A percentile compares a stretch with the other conserved stretches of the same genome.
phyloP scores from a whole-genome alignment of 2,329 filamentous ascomycete species.

The Colletotrichum lini region DNA sequence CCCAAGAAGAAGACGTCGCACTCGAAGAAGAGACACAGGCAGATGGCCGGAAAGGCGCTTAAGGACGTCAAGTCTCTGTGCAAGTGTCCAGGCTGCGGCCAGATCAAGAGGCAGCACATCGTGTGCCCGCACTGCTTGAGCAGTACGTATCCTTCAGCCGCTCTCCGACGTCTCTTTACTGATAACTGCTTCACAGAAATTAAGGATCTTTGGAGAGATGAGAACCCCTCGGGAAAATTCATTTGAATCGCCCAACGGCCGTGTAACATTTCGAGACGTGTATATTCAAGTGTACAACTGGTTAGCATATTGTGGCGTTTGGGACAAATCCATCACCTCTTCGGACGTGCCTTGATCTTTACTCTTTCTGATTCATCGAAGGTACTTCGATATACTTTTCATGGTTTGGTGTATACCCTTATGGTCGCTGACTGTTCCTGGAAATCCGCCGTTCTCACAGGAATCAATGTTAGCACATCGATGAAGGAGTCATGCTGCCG shows the following conservation, averaged over 20 bases:
- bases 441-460: neutral
- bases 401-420: neutral
- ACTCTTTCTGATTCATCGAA: too few species aligned
- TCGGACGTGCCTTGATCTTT: constrained; percentile 2
- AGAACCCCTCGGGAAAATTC: constrained; percentile 53
- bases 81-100: constrained; percentile 90
- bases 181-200: constrained; percentile 56
- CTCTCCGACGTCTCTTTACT: constrained; percentile 31
- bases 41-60: constrained; percentile 95
- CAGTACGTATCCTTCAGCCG: constrained; percentile 68
- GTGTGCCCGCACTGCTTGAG: constrained; percentile 89
- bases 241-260: constrained; percentile 44
- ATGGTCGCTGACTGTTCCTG: too few species aligned
- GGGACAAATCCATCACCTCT: constrained; percentile 37
- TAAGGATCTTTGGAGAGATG: constrained; percentile 60
- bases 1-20: constrained; percentile 99
- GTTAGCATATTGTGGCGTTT: constrained; percentile 39
- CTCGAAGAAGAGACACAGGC: constrained; percentile 92
- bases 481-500: neutral
- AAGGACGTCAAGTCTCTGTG: constrained; percentile 91
- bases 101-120: constrained; percentile 88
- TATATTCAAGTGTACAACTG: constrained; percentile 49
- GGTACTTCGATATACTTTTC: neutral
- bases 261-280: constrained; percentile 45
- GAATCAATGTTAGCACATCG: neutral